phyloP scores from a whole-genome alignment of 345 rosid species.

The Iberis pinnata region DNA sequence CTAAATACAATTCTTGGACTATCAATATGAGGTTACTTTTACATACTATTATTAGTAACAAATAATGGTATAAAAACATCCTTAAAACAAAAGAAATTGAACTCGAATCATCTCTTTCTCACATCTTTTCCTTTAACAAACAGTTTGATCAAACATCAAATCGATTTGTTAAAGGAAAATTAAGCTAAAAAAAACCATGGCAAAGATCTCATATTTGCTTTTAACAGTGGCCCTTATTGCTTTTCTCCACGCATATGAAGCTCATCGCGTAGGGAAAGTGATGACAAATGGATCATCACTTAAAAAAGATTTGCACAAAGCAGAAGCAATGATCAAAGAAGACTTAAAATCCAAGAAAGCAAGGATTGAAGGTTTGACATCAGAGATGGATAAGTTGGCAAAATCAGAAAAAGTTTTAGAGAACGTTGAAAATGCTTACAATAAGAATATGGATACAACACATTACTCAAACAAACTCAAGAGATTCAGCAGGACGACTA shows the following conservation, averaged over 20 bases:
- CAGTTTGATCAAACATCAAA: constrained; percentile 26
- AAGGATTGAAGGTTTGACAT: not conserved
- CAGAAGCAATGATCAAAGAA: constrained; percentile 7
- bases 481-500: not conserved
- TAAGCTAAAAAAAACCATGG: constrained; percentile 11
- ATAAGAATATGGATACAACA: not conserved
- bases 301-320: constrained; percentile 20
- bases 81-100: not conserved
- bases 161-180: constrained; percentile 22
- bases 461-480: constrained; percentile 14
- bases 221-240: constrained; percentile 9
- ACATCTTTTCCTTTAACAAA: constrained; percentile 24
- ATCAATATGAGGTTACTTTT: not conserved
- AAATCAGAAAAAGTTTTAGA: not conserved
- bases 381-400: constrained; percentile 6
- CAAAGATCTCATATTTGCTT: constrained; percentile 26
- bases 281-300: not conserved
- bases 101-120: constrained; percentile 16
- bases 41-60: constrained; percentile 16
- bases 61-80: constrained; percentile 5
- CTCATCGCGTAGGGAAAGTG: constrained; percentile 7
- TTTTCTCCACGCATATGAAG: constrained; percentile 21
- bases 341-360: constrained; percentile 11
- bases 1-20: not conserved
- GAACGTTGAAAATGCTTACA: not conserved